phyloP scores from a whole-genome alignment of 2,329 filamentous ascomycete species.

The Epichloe gansuensis region DNA sequence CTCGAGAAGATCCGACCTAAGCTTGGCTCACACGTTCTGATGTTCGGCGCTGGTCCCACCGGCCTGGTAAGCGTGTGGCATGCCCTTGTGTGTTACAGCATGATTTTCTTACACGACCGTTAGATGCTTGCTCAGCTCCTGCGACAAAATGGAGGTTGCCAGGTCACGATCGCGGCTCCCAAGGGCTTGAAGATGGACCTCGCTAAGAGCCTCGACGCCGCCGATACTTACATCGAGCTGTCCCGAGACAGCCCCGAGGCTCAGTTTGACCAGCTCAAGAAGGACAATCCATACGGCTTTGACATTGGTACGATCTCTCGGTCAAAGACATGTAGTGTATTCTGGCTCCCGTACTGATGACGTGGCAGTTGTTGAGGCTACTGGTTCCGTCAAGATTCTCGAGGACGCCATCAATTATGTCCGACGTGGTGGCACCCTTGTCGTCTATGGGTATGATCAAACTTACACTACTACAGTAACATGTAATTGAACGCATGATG shows the following conservation, averaged over 20 bases:
- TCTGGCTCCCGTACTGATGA: conserved; percentile 8
- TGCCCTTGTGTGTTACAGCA: too few relatives aligned
- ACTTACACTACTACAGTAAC: not conserved
- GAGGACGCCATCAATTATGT: conserved; percentile 62
- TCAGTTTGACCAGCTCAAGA: conserved; percentile 51
- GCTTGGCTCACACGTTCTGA: conserved; percentile 50
- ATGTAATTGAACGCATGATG: not conserved
- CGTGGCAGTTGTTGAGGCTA: conserved; percentile 50
- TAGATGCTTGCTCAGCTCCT: conserved; percentile 50
- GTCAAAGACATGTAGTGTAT: not conserved
- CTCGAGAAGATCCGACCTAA: conserved; percentile 56
- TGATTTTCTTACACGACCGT: not conserved
- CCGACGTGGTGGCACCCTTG: conserved; percentile 56
- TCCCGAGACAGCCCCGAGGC: conserved; percentile 40
- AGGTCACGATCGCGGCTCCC: conserved; percentile 58
- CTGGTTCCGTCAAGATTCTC: conserved; percentile 55
- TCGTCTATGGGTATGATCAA: conserved; percentile 44
- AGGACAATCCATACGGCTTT: conserved; percentile 58
- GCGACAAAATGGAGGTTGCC: conserved; percentile 53
- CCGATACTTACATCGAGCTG: conserved; percentile 42
- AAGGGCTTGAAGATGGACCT: conserved; percentile 59
- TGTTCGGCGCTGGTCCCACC: conserved; percentile 56
- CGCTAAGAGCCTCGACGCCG: conserved; percentile 44
- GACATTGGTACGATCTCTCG: conserved; percentile 39
- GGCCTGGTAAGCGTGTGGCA: conserved; percentile 35